Conservation (phyloP, 352 stramenopile genomes). For the Plasmopara muralis region DNA sequence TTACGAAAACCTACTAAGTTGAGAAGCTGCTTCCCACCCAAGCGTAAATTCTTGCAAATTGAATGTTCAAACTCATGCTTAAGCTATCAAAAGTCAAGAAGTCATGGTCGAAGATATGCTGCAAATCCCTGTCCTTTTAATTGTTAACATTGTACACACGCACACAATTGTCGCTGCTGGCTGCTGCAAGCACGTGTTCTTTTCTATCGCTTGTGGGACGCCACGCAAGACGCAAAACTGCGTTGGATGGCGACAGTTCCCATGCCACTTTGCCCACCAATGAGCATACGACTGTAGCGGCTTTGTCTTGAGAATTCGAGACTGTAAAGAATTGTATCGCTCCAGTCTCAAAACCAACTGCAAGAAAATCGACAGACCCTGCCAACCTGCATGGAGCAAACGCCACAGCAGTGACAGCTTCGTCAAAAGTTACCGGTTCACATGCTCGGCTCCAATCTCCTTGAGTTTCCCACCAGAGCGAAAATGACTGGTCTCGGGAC, state of each 20-base stretch:
- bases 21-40: conserved; percentile 52
- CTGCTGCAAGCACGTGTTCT: conserved; percentile 26
- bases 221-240: conserved; percentile 50
- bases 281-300: not conserved
- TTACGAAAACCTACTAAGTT: conserved; percentile 57
- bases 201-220: conserved; percentile 5
- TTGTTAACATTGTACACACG: conserved; percentile 30
- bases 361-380: conserved; percentile 28
- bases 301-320: not conserved
- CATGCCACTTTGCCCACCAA: conserved; percentile 16
- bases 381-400: conserved; percentile 31
- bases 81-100: conserved; percentile 41
- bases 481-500: conserved; percentile 60
- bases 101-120: not conserved
- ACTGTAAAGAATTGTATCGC: conserved; percentile 35
- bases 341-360: conserved; percentile 55
- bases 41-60: conserved; percentile 42
- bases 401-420: conserved; percentile 53
- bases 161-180: conserved; percentile 48
- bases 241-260: conserved; percentile 25
- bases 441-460: conserved; percentile 19
- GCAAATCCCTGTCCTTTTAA: not conserved
- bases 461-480: conserved; percentile 33
- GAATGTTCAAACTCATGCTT: conserved; percentile 56
- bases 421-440: conserved; percentile 23